Evolutionary conservation across 2,329 filamentous ascomycete genomes (phyloP).

Genomic region (Venturia pyrina): DNA sequence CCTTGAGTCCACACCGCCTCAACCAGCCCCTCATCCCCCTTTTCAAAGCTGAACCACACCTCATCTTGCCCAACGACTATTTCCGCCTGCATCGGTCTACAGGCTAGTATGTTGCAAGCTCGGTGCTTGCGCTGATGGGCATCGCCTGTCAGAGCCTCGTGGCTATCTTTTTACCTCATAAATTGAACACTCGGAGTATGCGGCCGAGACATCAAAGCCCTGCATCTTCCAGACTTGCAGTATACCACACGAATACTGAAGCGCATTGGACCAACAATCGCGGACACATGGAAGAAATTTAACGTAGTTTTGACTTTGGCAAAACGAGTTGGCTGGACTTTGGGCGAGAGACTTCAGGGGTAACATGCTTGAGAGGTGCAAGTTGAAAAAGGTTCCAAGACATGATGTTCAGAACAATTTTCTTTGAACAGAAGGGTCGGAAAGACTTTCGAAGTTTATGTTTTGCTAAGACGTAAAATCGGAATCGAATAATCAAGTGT

Average conservation of each 20-base stretch:
- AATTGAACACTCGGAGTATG: not conserved
- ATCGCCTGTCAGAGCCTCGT: not conserved
- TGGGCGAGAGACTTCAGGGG: too few relatives aligned
- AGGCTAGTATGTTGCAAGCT: not conserved
- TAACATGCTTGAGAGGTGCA: too few relatives aligned
- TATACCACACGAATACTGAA: not conserved
- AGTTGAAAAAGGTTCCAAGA: too few relatives aligned
- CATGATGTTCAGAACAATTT: not conserved
- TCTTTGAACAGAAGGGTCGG: not conserved
- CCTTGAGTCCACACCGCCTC: not conserved
- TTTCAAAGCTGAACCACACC: not conserved
- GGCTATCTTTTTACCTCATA: not conserved
- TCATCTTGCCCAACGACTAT: not conserved
- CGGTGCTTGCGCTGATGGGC: not conserved
- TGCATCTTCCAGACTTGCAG: not conserved
- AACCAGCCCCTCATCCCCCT: not conserved
- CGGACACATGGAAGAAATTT: not conserved
- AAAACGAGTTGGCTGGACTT: too few relatives aligned
- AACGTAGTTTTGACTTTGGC: too few relatives aligned
- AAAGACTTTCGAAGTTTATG: not conserved
- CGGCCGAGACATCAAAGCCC: not conserved
- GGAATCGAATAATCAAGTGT: not conserved
- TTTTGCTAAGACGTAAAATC: not conserved
- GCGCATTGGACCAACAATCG: not conserved
- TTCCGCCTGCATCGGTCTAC: not conserved